These are phyloP conservation scores for Flueggea neowawraea DNA, from an alignment of 441 rosid genomes.

Conservation along the genomic window DNA sequence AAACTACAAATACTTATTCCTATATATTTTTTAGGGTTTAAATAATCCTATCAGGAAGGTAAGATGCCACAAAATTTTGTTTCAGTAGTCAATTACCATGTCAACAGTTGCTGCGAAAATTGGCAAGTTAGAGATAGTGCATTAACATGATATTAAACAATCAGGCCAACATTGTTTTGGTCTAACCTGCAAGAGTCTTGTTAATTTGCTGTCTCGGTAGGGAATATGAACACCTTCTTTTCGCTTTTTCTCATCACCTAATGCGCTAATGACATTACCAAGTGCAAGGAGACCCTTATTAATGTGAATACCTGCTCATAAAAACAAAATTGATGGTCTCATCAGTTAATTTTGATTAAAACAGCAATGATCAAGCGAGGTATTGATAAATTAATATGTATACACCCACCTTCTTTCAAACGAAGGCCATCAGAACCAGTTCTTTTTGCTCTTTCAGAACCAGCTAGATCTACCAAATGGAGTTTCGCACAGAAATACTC, in stretches of 20 bases:
- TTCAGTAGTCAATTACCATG: no score
- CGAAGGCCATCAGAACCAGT: conserved; percentile 98
- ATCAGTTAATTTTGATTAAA: neutral
- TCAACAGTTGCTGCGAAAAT: no score
- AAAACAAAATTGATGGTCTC: conserved; percentile 11
- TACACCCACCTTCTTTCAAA: conserved; percentile 84
- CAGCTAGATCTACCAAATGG: conserved; percentile 99
- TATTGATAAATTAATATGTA: conserved; percentile 20
- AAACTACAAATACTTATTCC: no score
- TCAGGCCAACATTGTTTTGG: neutral
- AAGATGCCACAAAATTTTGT: no score
- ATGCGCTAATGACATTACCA: conserved; percentile 99
- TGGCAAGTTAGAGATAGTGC: neutral
- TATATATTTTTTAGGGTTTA: no score
- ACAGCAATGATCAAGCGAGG: neutral
- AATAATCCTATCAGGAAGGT: no score
- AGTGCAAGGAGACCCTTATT: conserved; percentile 99
- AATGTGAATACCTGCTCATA: conserved; percentile 84
- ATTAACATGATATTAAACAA: conserved; percentile 1
- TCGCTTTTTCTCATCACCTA: conserved; percentile 98
- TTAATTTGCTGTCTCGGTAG: conserved; percentile 97
- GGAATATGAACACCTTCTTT: conserved; percentile 96
- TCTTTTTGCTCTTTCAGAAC: conserved; percentile 98
- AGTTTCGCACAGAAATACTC: conserved; percentile 97
- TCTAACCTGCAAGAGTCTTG: conserved; percentile 92